Evolutionary conservation across 2,329 filamentous ascomycete genomes (phyloP).

Genomic region (Colletotrichum cuscutae): DNA sequence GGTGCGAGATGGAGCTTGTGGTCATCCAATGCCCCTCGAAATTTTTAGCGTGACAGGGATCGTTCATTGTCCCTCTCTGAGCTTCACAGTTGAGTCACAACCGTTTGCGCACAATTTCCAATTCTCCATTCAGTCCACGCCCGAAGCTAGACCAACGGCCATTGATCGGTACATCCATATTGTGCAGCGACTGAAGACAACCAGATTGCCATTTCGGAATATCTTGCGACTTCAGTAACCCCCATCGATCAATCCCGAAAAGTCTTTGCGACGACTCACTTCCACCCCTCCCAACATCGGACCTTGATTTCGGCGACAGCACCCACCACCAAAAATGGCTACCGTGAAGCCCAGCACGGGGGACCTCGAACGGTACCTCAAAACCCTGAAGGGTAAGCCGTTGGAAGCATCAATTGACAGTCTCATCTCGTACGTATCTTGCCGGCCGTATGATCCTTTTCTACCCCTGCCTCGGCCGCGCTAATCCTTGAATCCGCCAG

Average conservation of each 20-base stretch:
- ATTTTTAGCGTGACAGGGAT: slow-evolving; percentile 34
- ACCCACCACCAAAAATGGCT: slow-evolving; percentile 59
- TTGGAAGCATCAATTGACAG: slow-evolving; percentile 87
- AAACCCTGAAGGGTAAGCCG: slow-evolving; percentile 78
- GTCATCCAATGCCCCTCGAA: slow-evolving; percentile 33
- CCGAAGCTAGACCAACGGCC: not conserved
- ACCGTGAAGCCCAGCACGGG: slow-evolving; percentile 70
- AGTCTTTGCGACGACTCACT: slow-evolving; percentile 19
- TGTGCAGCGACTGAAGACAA: not conserved
- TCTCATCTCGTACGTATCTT: slow-evolving; percentile 76
- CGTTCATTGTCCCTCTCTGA: slow-evolving; percentile 17
- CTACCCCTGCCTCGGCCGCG: not conserved
- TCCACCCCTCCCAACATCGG: slow-evolving; percentile 8
- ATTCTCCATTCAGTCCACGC: slow-evolving; percentile 10
- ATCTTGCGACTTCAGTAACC: not conserved
- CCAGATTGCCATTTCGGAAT: not conserved
- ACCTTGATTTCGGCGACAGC: slow-evolving; percentile 5
- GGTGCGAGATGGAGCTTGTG: not conserved
- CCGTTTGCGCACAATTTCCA: slow-evolving; percentile 25
- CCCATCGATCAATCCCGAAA: not conserved
- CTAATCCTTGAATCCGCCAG: slow-evolving; percentile 53
- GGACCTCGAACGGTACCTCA: slow-evolving; percentile 81
- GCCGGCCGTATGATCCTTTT: slow-evolving; percentile 5
- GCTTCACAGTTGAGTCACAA: slow-evolving; percentile 34
- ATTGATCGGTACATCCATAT: slow-evolving; percentile 7